These are phyloP conservation scores for Sugiyamaella qingdaonensis DNA, from an alignment of 805 yeast species.

Conservation along the genomic window DNA sequence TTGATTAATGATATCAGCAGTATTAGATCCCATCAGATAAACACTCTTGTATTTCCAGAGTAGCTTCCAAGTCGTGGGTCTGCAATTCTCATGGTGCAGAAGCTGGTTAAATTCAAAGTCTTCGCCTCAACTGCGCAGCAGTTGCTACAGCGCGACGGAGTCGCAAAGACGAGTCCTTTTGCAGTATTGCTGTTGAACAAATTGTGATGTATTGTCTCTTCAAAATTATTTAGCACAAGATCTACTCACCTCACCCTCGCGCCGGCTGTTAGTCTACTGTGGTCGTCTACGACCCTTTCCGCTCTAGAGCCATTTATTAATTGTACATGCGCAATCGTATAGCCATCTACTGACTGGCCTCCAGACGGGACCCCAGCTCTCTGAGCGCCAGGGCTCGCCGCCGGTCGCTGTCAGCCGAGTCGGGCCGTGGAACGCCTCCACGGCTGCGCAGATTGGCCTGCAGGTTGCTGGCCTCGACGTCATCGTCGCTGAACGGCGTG, in stretches of 20 bases:
- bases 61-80: too few relatives aligned
- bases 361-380: conserved; percentile 30
- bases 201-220: too few relatives aligned
- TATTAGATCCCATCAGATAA: too few relatives aligned
- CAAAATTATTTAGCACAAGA: too few relatives aligned
- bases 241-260: too few relatives aligned
- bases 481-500: conserved; percentile 62
- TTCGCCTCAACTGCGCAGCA: background rate
- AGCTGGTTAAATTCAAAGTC: too few relatives aligned
- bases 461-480: conserved; percentile 68
- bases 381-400: conserved; percentile 32
- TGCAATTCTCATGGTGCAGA: too few relatives aligned
- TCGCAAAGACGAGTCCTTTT: background rate
- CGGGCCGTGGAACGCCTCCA: conserved; percentile 8
- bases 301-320: background rate
- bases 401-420: conserved; percentile 31
- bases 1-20: too few relatives aligned
- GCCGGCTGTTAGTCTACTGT: too few relatives aligned
- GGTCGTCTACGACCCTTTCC: background rate
- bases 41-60: too few relatives aligned
- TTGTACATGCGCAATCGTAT: background rate
- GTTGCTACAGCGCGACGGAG: too few relatives aligned
- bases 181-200: too few relatives aligned
- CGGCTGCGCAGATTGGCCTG: conserved; percentile 48
- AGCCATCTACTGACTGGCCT: background rate